Conservation (phyloP, 257 asterid species). For the Nicotiana tomentosiformis region DNA sequence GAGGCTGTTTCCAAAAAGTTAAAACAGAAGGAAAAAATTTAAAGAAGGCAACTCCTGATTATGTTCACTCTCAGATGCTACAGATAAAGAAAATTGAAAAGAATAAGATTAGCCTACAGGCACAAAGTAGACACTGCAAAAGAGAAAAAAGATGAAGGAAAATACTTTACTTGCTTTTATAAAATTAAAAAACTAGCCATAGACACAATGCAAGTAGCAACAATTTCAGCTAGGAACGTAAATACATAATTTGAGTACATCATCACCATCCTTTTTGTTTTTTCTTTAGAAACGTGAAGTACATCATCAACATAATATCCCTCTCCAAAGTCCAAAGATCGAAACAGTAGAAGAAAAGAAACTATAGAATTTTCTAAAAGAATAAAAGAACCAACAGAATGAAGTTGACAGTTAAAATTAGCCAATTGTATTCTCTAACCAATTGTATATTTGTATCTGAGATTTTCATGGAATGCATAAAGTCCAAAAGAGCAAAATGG, state of each 20-base stretch:
- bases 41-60: not conserved
- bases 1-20: not conserved
- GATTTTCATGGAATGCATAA: conserved; percentile 3
- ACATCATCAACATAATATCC: not conserved
- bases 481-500: not conserved
- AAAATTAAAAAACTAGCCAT: not conserved
- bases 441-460: not conserved
- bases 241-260: not conserved
- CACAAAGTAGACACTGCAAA: not conserved
- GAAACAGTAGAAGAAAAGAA: not conserved
- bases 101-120: not conserved
- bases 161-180: not conserved
- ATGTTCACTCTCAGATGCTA: not conserved
- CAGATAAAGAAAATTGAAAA: not conserved
- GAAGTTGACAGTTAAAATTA: not conserved
- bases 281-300: not conserved
- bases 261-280: not conserved
- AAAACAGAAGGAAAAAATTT: not conserved
- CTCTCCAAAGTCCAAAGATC: not conserved
- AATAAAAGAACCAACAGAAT: not conserved
- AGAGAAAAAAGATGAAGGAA: not conserved
- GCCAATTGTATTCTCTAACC: not conserved
- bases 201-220: not conserved
- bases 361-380: not conserved
- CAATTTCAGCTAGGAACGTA: not conserved